These are phyloP conservation scores for Epichloe gansuensis DNA, from an alignment of 2,329 filamentous ascomycete species.

Conservation along the genomic window DNA sequence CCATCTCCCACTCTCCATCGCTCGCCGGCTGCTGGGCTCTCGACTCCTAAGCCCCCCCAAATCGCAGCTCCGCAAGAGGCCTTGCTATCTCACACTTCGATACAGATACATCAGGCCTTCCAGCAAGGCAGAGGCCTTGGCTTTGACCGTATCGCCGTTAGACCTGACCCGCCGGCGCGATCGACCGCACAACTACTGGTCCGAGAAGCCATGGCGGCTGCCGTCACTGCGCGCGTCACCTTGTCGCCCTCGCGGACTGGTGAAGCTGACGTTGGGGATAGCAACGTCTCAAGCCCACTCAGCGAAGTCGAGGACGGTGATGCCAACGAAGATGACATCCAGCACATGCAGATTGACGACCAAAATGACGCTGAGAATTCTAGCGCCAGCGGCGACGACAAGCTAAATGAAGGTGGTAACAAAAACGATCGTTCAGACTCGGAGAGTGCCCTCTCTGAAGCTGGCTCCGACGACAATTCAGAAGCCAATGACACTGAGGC, in stretches of 20 bases:
- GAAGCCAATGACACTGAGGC: conserved; percentile 62
- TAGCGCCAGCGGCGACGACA: conserved; percentile 15
- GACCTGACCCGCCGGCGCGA: conserved; percentile 1
- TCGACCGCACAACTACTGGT: conserved; percentile 10
- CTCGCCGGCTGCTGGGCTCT: not conserved
- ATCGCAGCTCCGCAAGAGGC: not conserved
- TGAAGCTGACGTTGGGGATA: conserved; percentile 43
- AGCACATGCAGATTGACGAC: conserved; percentile 39
- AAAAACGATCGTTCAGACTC: conserved; percentile 28
- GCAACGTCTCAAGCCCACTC: conserved; percentile 75
- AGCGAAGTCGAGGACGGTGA: conserved; percentile 83
- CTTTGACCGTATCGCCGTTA: not conserved
- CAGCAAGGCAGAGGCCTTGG: not conserved
- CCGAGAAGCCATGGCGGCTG: conserved; percentile 35
- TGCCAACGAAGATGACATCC: conserved; percentile 54
- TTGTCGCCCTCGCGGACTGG: conserved; percentile 28
- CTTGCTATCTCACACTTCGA: not conserved
- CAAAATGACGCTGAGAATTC: conserved; percentile 19
- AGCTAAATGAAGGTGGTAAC: conserved; percentile 9
- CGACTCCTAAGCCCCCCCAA: not conserved
- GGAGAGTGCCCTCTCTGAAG: conserved; percentile 44
- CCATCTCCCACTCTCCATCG: not conserved
- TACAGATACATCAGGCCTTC: not conserved
- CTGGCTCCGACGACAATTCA: conserved; percentile 27
- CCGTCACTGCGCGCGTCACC: conserved; percentile 35